Base-by-base conservation (phyloP, 2,329 filamentous ascomycete genomes). In the Epichloe scottii region DNA sequence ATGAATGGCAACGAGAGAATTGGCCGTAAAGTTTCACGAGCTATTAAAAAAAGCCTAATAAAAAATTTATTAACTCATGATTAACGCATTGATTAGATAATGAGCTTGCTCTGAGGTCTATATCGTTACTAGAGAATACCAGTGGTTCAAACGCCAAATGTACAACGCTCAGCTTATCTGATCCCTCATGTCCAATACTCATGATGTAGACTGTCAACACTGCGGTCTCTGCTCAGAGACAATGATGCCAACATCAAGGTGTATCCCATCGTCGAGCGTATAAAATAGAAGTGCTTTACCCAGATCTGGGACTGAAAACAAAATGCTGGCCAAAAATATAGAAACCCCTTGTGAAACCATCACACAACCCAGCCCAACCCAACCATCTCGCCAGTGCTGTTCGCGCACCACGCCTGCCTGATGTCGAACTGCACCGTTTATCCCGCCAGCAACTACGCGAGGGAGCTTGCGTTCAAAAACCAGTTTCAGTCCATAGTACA, bases 401-500 rank as follows among this genome's bases (percentile, higher is more conserved):
- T 38, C 35, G 35, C 35, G 14, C 45, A 19, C 14, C 17, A 30
- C 21, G 43, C 23, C 43, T 34, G 43, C n/a, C 23, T 7, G 42
- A 33, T 33, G 19, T 34, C 17, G 40, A 23, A 23, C 40, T 30
- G 10, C 30, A 45, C n/a, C 23, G 42, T 5, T 17, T 8, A 30
- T 11, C 30, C 30, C 10, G 11, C 30, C 30, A 30, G 26, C 26
- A 30, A 10, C 10, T 30, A 30, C 26, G 26, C 0, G 8, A 11
- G 30, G 30, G 30, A 30, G 3, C 11, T 12, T 15, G 4, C 8
- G 5, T n/a, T 69, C 60, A 81, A 54, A 78, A 50, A 88, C 71
- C 66, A 83, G 74, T 57, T 79, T 79, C 58, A 77, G 70, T 12
- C 84, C 69, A 63, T 89, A 89, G 68, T 87, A 97, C 39, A 95